phyloP scores from a whole-genome alignment of 768 basidiomycete species.

The Lentinus tigrinus region DNA sequence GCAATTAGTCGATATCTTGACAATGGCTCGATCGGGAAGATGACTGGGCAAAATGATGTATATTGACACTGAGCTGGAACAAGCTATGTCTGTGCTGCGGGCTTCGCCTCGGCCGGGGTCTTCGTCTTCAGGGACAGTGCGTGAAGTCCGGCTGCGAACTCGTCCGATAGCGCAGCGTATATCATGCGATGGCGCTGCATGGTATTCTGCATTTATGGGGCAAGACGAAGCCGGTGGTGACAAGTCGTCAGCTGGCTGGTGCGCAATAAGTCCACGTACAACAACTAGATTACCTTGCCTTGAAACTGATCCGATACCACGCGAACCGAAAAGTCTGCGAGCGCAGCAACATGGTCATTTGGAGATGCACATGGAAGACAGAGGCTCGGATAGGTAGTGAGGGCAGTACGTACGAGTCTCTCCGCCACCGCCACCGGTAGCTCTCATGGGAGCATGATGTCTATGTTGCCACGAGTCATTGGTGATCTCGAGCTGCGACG shows the following conservation, averaged over 20 bases:
- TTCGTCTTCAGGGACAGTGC: slow-evolving; percentile 75
- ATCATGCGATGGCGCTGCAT: slow-evolving; percentile 84
- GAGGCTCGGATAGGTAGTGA: not conserved
- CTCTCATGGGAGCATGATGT: slow-evolving; percentile 82
- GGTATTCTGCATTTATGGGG: slow-evolving; percentile 46
- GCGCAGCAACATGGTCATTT: not conserved
- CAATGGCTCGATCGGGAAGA: too few relatives aligned
- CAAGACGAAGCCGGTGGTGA: not conserved
- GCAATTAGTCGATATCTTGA: too few relatives aligned
- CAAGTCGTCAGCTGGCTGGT: slow-evolving; percentile 1
- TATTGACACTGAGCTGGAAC: not conserved
- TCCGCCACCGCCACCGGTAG: slow-evolving; percentile 59
- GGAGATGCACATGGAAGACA: not conserved
- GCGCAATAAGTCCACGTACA: not conserved
- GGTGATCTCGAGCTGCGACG: slow-evolving; percentile 60
- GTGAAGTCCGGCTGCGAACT: slow-evolving; percentile 71
- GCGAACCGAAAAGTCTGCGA: slow-evolving; percentile 71
- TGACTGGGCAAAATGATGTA: too few relatives aligned
- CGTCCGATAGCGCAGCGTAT: slow-evolving; percentile 67
- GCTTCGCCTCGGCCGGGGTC: slow-evolving; percentile 53
- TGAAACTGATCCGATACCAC: slow-evolving; percentile 71
- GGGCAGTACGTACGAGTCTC: slow-evolving; percentile 71
- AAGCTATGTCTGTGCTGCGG: not conserved
- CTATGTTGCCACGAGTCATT: slow-evolving; percentile 88
- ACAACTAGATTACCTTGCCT: slow-evolving; percentile 58